Evolutionary conservation across 1,284 basidiomycete genomes (phyloP), one percentile per base, ranked within the genome.

Genomic region (Boletellus dicymbophilus): DNA sequence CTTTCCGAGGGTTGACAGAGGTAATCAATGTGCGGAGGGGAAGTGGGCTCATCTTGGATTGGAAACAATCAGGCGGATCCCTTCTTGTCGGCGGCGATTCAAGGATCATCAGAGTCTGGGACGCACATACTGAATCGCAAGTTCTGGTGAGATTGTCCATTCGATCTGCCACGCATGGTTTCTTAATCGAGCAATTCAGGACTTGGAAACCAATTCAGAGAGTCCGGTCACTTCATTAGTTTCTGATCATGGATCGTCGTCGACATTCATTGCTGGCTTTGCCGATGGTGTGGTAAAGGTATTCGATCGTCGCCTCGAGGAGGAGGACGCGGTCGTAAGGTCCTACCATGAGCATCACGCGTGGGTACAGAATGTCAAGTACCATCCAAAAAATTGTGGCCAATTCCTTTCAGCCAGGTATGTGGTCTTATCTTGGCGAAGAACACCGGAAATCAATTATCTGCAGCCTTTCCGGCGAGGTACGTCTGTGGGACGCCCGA

Each of bases 401-500:
- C 92, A 96, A 61, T 82, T 98, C 57, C 72, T 98, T 11, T 94
- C 94, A n/a, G 95, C 91, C 34, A 88, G 90, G 93, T 94, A 58
- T 49, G 79, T 56, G 15, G 15, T 38, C 44, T 20, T 31, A 6
- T 38, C n/a, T 12, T 12, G 34, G n/a, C 0, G 5, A 26, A 11
- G 9, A 44, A 22, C 34, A 37, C 34, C 1, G 13, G 33, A 28
- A 36, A 44, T 31, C 27, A 31, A 40, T 51, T 21, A 25, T 44
- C 43, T 25, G 20, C 53, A 98, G 95, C 63, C 73, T 93, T 67
- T 90, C 93, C 62, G 97, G 97, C 2, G 87, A 94, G 60, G 88
- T 98, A 37, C 88, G 91, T 57, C 72, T 98, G 28, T 99, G 95
- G 90, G 97, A 99, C 68, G 77, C 93, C 34, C 85, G 97, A 48